Evolutionary conservation across 1,139 yeast genomes (phyloP), one percentile per base, ranked within the genome.

Genomic region (Blastobotrys petasosporus): DNA sequence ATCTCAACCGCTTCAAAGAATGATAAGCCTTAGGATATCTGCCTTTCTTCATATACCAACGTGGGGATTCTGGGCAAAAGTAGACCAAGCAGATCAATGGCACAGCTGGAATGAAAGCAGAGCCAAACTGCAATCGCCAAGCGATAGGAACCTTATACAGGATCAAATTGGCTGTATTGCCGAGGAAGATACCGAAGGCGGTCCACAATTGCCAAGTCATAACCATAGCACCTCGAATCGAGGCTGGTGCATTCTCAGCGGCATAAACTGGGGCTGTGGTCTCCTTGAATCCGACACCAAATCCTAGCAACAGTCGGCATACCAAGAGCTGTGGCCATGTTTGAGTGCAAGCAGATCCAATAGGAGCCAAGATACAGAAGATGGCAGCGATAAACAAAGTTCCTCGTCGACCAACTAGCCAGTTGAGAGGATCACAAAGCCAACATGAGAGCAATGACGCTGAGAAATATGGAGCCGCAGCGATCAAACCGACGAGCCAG

Each of bases 171-270:
- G 84, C 75, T 46, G 80, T 80, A 61, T 82, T 82, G 44, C 94
- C 94, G 58, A 85, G 71, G 77, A 83, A 81, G 56, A 85, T 84
- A 59, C 94, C 94, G 51, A 82, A 80, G 7, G 94, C 94, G 5
- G 94, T 85, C 75, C 85, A 84, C 62, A 84, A 74, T 66, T 85
- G 94, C 94, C 94, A 85, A 68, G 80, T 75, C 90, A 84, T 84
- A 41, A 84, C 87, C 52, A 85, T 67, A 4, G 87, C 78, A 53
- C 94, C 94, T 62, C 94, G 74, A 51, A 84, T 79, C 33, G 73
- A 70, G 30, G 82, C 79, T 2, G 94, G 94, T 2, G 87, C 72
- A 62, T 87, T 81, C 61, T 85, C 94, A 8, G 94, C 88, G 32
- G 87, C 76, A 59, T 80, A 83, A 17, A 85, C 85, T 12, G 94